Evolutionary conservation across 2,329 filamentous ascomycete species (phyloP).

Genomic region (Emergomyces pasteurianus): DNA sequence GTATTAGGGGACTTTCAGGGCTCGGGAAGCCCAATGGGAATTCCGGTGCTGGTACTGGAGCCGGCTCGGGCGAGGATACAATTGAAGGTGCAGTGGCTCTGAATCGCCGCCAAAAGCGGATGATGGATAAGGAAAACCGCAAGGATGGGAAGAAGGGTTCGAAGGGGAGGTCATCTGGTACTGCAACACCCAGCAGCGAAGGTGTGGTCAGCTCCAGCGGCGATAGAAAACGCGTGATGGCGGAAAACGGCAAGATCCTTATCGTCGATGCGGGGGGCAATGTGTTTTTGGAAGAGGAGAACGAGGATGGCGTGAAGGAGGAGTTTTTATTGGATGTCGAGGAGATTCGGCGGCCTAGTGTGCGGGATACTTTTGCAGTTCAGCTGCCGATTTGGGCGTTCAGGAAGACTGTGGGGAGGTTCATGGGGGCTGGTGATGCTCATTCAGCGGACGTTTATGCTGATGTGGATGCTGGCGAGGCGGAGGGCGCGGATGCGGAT

Average conservation of each 20-base stretch:
- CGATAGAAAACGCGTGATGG: constrained; percentile 73
- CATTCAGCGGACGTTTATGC: constrained; percentile 13
- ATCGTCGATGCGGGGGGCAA: constrained; percentile 87
- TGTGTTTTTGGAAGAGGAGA: constrained; percentile 87
- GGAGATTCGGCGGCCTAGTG: constrained; percentile 64
- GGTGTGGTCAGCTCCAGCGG: constrained; percentile 52
- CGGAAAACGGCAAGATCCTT: constrained; percentile 89
- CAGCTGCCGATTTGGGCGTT: constrained; percentile 67
- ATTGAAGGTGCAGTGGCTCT: constrained; percentile 46
- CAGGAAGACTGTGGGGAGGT: constrained; percentile 29
- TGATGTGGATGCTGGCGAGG: constrained; percentile 6
- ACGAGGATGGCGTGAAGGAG: constrained; percentile 69
- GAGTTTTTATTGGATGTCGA: constrained; percentile 84
- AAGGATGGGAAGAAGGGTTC: constrained; percentile 50
- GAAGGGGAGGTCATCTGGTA: constrained; percentile 29
- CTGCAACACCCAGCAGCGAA: constrained; percentile 42
- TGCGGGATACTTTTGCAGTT: constrained; percentile 72
- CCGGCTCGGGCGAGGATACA: constrained; percentile 23
- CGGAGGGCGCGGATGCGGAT: not conserved
- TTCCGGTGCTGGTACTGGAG: constrained; percentile 14
- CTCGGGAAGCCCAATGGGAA: constrained; percentile 35
- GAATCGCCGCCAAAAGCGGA: constrained; percentile 77
- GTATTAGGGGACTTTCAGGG: constrained; percentile 54
- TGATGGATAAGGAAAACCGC: constrained; percentile 68
- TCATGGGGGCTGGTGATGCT: constrained; percentile 16